Percentiles rank a stretch among this genome's conserved stretches.
Evolutionary conservation across 176 grass and related monocot genomes (phyloP).

Genomic region (Sorghum bicolor): DNA sequence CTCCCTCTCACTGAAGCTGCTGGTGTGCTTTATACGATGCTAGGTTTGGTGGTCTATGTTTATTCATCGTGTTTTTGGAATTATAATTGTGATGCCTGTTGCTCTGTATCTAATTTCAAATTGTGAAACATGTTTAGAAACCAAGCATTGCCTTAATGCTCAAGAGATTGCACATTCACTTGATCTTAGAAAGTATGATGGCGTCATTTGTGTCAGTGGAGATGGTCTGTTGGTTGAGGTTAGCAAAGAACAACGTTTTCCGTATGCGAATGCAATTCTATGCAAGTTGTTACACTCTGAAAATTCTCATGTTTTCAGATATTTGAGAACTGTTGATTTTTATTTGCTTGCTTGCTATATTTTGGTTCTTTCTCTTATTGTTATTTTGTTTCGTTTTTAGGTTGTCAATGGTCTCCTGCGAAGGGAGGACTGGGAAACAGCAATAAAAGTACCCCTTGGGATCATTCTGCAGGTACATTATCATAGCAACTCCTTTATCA

Average conservation of each 20-base stretch:
- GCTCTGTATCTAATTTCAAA: constrained; percentile 13
- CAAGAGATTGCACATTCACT: constrained; percentile 70
- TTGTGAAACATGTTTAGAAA: constrained; percentile 60
- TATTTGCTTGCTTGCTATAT: background rate
- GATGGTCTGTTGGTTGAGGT: constrained; percentile 96
- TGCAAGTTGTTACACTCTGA: background rate
- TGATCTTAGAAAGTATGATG: constrained; percentile 81
- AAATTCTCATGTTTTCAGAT: background rate
- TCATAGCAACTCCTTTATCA: background rate
- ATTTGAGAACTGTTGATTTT: background rate
- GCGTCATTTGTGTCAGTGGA: constrained; percentile 85
- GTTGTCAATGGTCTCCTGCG: constrained; percentile 84
- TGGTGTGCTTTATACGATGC: constrained; percentile 65
- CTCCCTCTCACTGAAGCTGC: constrained; percentile 64
- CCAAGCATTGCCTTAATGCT: constrained; percentile 72
- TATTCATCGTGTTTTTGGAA: background rate
- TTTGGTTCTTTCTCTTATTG: background rate
- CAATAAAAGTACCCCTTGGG: constrained; percentile 86
- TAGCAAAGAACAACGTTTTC: constrained; percentile 27
- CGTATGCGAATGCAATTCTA: background rate
- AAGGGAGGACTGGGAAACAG: constrained; percentile 82
- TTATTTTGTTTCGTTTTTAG: constrained; percentile 42
- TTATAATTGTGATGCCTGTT: background rate
- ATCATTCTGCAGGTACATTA: constrained; percentile 76
- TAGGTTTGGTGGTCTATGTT: constrained; percentile 55